Evolutionary conservation across 305 asterid genomes (phyloP).

Genomic region (Fraxinus angustifolia): DNA sequence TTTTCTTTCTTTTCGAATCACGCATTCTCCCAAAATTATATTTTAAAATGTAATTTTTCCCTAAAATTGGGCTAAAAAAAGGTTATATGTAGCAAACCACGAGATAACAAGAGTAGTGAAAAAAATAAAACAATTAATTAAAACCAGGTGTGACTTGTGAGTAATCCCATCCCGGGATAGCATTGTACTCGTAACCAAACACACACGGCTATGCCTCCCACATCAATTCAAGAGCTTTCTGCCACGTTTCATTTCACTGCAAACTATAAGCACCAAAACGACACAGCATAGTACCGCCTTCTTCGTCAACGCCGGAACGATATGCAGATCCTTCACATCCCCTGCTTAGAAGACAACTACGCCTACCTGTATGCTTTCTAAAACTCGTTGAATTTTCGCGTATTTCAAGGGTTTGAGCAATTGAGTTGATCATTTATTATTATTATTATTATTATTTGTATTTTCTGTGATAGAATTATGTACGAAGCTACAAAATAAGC

Average conservation of each 20-base stretch:
- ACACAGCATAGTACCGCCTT: background rate
- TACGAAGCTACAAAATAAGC: constrained; percentile 67
- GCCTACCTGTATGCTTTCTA: constrained; percentile 52
- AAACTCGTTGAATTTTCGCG: background rate
- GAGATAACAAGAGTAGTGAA: too few relatives aligned
- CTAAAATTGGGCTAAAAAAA: too few relatives aligned
- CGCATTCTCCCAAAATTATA: too few relatives aligned
- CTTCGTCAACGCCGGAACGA: constrained; percentile 2
- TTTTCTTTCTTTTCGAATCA: too few relatives aligned
- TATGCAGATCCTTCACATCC: constrained; percentile 80
- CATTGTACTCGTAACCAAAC: background rate
- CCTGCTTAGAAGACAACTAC: constrained; percentile 72
- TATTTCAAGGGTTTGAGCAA: background rate
- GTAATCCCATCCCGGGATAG: background rate
- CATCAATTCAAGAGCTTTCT: background rate
- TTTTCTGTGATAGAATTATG: constrained; percentile 40
- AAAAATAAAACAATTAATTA: too few relatives aligned
- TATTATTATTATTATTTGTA: background rate
- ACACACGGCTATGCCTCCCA: background rate
- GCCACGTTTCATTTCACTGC: background rate
- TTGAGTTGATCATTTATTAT: background rate
- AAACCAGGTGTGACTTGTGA: background rate
- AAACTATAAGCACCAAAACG: background rate
- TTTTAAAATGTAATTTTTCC: too few relatives aligned
- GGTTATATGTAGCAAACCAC: too few relatives aligned